Percentiles rank a stretch among this genome's conserved stretches.
These are phyloP conservation scores for Musa balbisiana DNA, from an alignment of 202 grass and related monocot genomes.

Conservation along the genomic window DNA sequence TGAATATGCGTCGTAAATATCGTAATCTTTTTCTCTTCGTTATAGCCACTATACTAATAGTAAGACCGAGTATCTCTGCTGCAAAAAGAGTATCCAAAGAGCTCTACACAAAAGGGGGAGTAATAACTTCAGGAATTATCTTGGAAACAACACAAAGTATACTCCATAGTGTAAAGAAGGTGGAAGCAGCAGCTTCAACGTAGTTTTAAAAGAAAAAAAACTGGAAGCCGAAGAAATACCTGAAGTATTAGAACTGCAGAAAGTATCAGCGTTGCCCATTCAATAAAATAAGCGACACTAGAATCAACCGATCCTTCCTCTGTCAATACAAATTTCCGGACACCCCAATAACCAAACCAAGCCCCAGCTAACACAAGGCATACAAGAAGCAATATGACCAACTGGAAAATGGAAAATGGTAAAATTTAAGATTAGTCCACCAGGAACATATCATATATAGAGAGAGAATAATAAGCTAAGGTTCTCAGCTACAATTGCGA, in stretches of 20 bases:
- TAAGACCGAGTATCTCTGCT: constrained; percentile 38
- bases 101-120: constrained; percentile 38
- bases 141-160: not conserved
- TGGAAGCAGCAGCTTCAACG: not conserved
- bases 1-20: constrained; percentile 31
- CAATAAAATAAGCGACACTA: constrained; percentile 78
- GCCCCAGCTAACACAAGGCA: constrained; percentile 74
- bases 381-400: constrained; percentile 72
- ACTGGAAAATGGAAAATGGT: constrained; percentile 30
- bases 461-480: not conserved
- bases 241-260: constrained; percentile 79
- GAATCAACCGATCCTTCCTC: constrained; percentile 83
- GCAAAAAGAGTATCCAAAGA: constrained; percentile 72
- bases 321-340: constrained; percentile 78
- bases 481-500: no score
- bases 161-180: not conserved
- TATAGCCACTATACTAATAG: constrained; percentile 41
- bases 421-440: not conserved
- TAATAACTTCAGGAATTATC: not conserved
- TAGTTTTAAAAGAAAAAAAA: constrained; percentile 8
- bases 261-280: constrained; percentile 78
- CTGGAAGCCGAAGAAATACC: constrained; percentile 38
- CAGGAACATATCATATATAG: constrained; percentile 1
- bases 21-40: constrained; percentile 35
- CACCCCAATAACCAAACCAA: constrained; percentile 98